Base-by-base conservation (phyloP, 2,329 filamentous ascomycete species). In the Colletotrichum acutatum region DNA sequence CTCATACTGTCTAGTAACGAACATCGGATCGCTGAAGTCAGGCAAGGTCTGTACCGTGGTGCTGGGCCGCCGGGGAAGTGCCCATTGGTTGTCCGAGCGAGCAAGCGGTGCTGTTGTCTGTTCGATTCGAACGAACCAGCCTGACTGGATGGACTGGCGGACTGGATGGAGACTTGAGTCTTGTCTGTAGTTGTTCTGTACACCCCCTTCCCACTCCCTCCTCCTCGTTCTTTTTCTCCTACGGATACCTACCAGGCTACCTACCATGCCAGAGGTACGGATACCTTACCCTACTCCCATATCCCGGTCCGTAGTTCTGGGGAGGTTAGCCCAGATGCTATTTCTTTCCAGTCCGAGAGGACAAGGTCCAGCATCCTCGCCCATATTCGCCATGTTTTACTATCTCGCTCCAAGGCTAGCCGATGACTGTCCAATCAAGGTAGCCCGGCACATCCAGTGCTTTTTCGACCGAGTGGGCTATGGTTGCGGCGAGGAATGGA, bases 401-500 rank as follows among this genome's bases (percentile, higher is more conserved):
- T 56, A 54, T 70, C 59, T 46, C 60, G 60, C 62, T 26, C 42
- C 70, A 66, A 56, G 66, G 53, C 66, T 72, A 72, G 49, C 19
- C 60, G 54, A 52, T 19, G 60, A 60, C 46, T 58, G 60, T 57
- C 66, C 70, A 72, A 72, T 72, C n/a, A 30, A 32, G 56, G 60
- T 53, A 11, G 34, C 53, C 34, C 46, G 66, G 59, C 58, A 42
- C 49, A 42, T 53, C 69, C 16, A 64, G n/a, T 70, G 54, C 66
- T 72, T 66, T 64, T 60, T 64, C 28, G 12, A 22, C 34, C 54
- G 32, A 58, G 67, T 49, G 66, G 54, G 60, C 61, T 59, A 65
- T 70, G 58, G 46, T 72, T 62, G 66, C 68, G 70, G 66, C 46
- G 60, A 72, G 70, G 70, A 72, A 72, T 70, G 66, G 70, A 72